Conservation (phyloP, 768 basidiomycete genomes). For the Tylopilus felleus region DNA sequence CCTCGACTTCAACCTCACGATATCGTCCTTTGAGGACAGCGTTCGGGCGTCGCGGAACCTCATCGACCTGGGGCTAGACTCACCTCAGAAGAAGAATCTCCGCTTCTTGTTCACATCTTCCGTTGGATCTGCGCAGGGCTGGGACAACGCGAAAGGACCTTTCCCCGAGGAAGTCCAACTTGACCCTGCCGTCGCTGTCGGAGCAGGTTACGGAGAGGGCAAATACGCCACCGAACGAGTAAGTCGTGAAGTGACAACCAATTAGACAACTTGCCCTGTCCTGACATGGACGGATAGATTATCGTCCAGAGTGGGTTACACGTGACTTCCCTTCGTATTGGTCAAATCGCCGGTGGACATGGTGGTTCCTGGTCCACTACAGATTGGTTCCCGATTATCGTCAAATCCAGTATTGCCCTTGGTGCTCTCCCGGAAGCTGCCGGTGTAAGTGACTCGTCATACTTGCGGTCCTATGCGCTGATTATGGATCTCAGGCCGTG, state of each 20-base stretch:
- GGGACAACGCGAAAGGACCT: constrained; percentile 27
- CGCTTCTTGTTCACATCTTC: constrained; percentile 43
- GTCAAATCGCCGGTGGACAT: constrained; percentile 42
- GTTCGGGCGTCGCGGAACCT: constrained; percentile 39
- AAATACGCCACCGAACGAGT: constrained; percentile 45
- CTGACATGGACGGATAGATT: constrained; percentile 22
- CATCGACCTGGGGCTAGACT: constrained; percentile 30
- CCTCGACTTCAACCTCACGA: constrained; percentile 41
- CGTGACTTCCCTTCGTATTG: constrained; percentile 40
- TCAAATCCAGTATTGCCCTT: constrained; percentile 32
- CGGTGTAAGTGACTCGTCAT: constrained; percentile 30
- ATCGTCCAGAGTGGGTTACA: constrained; percentile 38
- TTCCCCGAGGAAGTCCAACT: constrained; percentile 36
- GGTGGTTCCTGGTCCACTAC: constrained; percentile 42
- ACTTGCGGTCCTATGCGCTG: not conserved
- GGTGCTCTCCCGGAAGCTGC: constrained; percentile 28
- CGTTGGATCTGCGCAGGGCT: constrained; percentile 32
- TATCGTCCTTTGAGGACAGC: constrained; percentile 43
- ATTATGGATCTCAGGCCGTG: constrained; percentile 24
- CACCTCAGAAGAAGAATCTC: constrained; percentile 21
- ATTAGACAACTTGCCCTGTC: too few relatives aligned
- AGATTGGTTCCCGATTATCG: constrained; percentile 47
- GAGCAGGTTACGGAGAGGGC: constrained; percentile 44
- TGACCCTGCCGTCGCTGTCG: constrained; percentile 34
- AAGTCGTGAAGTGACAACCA: constrained; percentile 1